Evolutionary conservation across 169 alveolate genomes (phyloP), one percentile per base, ranked within the genome.

Genomic region (Plasmodium knowlesi): DNA sequence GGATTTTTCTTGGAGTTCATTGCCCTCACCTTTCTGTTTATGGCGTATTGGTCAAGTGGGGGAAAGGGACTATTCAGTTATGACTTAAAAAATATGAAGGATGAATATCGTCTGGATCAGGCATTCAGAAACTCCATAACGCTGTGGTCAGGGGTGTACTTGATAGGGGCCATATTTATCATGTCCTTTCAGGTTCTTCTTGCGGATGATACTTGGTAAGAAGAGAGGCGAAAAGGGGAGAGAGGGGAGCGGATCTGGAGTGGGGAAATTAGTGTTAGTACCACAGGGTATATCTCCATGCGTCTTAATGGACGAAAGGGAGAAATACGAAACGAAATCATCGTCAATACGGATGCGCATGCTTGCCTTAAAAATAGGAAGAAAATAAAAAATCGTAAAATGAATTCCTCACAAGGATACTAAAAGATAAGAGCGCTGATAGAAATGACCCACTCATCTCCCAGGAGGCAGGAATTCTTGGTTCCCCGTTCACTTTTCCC

Each of bases 191-290:
- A 98, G 95, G 97, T 97, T 32, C 96, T 98, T 61, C 96, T 97
- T 22, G 99, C 99, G 14, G 99, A 98, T 83, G 99, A 98, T 82
- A 97, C 99, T 30, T 97, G 98, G 98, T 97, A 90, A 50, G 92
- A 73, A 2, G 14, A 43, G 41, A 67, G 57, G 28, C 16, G 5
- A 9, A 82, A 82, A 32, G 90, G 3, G 16, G 6, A 30, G 78
- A 5, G 30, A 2, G 84, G 4, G 70, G 5, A 16, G 61, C n/a
- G 67, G 67, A 43, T 30, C 32, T 22, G 19, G 19, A 22, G 9
- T 67, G 76, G 76, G 76, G 30, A 39, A 5, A 67, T 12, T 22
- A 67, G 30, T 37, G 39, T 34, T 67, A 25, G 37, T 28, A 67
- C 76, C 30, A 6, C 8, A 9, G 10, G 41, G 34, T 6, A 19